These are phyloP conservation scores for Lentithecium fluviatile DNA, from an alignment of 495 filamentous ascomycete genomes.

Conservation along the genomic window DNA sequence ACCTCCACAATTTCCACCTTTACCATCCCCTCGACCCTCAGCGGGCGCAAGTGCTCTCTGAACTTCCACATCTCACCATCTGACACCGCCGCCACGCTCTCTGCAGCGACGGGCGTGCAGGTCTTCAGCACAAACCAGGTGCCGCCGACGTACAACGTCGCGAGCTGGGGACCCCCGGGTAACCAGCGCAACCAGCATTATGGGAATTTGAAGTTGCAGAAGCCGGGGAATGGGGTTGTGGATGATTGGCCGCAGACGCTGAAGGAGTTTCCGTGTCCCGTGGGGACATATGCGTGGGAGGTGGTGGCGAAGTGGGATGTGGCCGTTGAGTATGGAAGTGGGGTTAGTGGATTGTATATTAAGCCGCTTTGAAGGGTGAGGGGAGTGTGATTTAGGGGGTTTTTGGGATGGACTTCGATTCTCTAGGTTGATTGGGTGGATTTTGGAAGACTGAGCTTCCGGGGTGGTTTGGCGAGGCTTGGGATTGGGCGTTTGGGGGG, in stretches of 20 bases:
- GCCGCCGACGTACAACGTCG: not conserved
- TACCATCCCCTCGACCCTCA: constrained; percentile 6
- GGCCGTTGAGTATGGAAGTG: too few relatives aligned
- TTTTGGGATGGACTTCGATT: too few relatives aligned
- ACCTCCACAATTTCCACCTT: constrained; percentile 20
- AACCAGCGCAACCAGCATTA: constrained; percentile 12
- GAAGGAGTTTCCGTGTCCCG: too few relatives aligned
- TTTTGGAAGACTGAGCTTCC: too few relatives aligned
- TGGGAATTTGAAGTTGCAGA: not conserved
- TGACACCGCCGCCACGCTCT: not conserved
- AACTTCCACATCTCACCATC: constrained; percentile 9
- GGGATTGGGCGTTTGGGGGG: too few relatives aligned
- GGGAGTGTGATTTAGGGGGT: too few relatives aligned
- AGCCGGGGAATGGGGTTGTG: not conserved
- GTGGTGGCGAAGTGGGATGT: too few relatives aligned
- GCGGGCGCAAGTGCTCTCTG: constrained; percentile 8
- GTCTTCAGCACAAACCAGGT: constrained; percentile 7
- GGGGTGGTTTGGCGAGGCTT: too few relatives aligned
- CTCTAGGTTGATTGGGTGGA: too few relatives aligned
- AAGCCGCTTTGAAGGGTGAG: too few relatives aligned
- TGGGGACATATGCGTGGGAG: too few relatives aligned
- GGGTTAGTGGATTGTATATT: too few relatives aligned
- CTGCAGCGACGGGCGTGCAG: constrained; percentile 1
- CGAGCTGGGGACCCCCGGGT: constrained; percentile 15
- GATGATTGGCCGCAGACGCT: not conserved